Conservation (phyloP, 177 flowering plant genomes). For the Vitis hybrid region DNA sequence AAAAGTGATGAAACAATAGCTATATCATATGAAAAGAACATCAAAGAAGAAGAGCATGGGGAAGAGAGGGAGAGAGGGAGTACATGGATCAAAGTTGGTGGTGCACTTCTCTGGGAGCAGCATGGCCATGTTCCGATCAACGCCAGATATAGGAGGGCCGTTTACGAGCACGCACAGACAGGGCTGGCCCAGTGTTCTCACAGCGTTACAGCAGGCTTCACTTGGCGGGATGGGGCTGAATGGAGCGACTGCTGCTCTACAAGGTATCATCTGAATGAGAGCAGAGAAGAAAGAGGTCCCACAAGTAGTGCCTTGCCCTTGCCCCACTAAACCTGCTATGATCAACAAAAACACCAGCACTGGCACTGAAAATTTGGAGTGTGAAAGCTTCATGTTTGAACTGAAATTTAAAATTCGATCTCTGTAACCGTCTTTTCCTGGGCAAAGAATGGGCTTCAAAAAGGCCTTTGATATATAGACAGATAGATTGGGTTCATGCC, state of each 20-base stretch:
- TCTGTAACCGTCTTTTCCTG: no score
- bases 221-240: conserved; percentile 72
- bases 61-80: conserved; percentile 5
- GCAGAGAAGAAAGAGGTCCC: conserved; percentile 73
- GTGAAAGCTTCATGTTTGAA: conserved; percentile 31
- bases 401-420: not conserved
- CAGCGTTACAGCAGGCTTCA: conserved; percentile 71
- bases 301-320: conserved; percentile 38
- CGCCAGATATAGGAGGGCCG: conserved; percentile 84
- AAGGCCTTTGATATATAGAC: conserved; percentile 11
- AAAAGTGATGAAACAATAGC: no score
- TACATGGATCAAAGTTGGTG: conserved; percentile 74
- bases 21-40: not conserved
- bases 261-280: conserved; percentile 79
- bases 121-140: conserved; percentile 74
- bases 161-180: conserved; percentile 75
- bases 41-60: not conserved
- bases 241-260: conserved; percentile 79
- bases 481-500: conserved; percentile 15
- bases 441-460: not conserved
- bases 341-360: conserved; percentile 29
- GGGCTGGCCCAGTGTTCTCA: conserved; percentile 71
- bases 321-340: conserved; percentile 28
- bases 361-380: conserved; percentile 9
- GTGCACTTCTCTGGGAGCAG: conserved; percentile 78